Conservation (phyloP, 495 filamentous ascomycete genomes). For the Halenospora varia region DNA sequence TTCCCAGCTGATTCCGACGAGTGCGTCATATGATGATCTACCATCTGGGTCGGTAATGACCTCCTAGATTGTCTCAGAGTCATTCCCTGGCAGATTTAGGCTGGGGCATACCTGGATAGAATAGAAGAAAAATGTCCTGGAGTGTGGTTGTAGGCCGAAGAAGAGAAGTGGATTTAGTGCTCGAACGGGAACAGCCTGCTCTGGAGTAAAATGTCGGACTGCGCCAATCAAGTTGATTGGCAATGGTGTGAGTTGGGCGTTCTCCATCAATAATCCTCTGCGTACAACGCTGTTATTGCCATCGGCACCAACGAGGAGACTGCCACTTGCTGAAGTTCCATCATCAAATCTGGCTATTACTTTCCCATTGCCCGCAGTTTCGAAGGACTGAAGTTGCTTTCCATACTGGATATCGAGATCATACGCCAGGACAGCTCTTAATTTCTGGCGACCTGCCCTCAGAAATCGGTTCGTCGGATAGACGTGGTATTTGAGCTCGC, state of each 20-base stretch:
- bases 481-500: slow-evolving; percentile 26
- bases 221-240: slow-evolving; percentile 31
- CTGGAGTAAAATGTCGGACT: slow-evolving; percentile 32
- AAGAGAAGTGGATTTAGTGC: slow-evolving; percentile 30
- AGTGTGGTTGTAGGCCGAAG: slow-evolving; percentile 28
- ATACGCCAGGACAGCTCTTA: neutral
- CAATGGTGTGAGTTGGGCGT: slow-evolving; percentile 22
- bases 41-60: neutral
- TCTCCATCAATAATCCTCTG: slow-evolving; percentile 39
- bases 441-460: slow-evolving; percentile 2
- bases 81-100: no score
- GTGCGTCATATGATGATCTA: slow-evolving; percentile 3
- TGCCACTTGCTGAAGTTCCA: slow-evolving; percentile 29
- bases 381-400: slow-evolving; percentile 34
- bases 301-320: slow-evolving; percentile 37
- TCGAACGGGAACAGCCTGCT: slow-evolving; percentile 31
- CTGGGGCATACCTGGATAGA: slow-evolving; percentile 8
- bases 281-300: slow-evolving; percentile 39
- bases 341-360: slow-evolving; percentile 33
- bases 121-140: slow-evolving; percentile 30
- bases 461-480: slow-evolving; percentile 6
- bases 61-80: slow-evolving; percentile 1
- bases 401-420: slow-evolving; percentile 32
- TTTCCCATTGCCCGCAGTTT: slow-evolving; percentile 21
- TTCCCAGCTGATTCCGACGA: slow-evolving; percentile 4